Conservation (phyloP, 2,329 filamentous ascomycete genomes). For the Arthrobotrys sphaeroides region DNA sequence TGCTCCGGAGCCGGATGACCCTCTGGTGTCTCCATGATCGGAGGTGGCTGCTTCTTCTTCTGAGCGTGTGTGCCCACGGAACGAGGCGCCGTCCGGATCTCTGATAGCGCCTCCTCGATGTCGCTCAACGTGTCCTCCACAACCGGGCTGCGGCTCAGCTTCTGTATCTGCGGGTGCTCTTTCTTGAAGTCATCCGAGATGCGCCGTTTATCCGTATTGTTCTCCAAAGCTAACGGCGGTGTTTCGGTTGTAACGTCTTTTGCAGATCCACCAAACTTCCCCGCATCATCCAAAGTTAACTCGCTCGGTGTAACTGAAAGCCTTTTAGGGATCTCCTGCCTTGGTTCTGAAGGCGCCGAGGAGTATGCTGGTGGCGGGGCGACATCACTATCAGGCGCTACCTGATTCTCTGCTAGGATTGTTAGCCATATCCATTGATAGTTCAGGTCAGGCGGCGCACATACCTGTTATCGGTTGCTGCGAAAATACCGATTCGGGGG, state of each 20-base stretch:
- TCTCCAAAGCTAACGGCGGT: constrained; percentile 41
- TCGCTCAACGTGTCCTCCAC: constrained; percentile 95
- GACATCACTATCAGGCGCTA: constrained; percentile 39
- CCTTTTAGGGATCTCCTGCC: constrained; percentile 50
- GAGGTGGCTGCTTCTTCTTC: constrained; percentile 64
- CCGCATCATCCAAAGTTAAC: constrained; percentile 34
- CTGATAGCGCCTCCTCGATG: constrained; percentile 95
- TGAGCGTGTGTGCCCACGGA: constrained; percentile 33
- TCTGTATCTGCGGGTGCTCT: constrained; percentile 37
- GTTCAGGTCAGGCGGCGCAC: neutral
- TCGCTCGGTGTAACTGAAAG: constrained; percentile 49
- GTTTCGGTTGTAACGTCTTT: constrained; percentile 38
- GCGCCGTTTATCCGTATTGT: constrained; percentile 47
- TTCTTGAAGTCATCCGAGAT: constrained; percentile 46
- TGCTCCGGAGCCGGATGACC: constrained; percentile 48
- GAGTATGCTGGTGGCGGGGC: constrained; percentile 40
- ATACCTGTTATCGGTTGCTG: constrained; percentile 27
- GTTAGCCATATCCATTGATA: constrained; percentile 27
- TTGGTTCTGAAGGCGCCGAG: constrained; percentile 39
- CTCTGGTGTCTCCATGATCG: constrained; percentile 48
- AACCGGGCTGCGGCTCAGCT: constrained; percentile 70
- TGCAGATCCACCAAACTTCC: constrained; percentile 41
- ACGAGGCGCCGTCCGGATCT: constrained; percentile 66
- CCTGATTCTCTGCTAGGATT: constrained; percentile 22
- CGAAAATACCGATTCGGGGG: constrained; percentile 17